These are phyloP conservation scores for Tylopilus intermedius DNA, from an alignment of 768 basidiomycete species.

Conservation along the genomic window DNA sequence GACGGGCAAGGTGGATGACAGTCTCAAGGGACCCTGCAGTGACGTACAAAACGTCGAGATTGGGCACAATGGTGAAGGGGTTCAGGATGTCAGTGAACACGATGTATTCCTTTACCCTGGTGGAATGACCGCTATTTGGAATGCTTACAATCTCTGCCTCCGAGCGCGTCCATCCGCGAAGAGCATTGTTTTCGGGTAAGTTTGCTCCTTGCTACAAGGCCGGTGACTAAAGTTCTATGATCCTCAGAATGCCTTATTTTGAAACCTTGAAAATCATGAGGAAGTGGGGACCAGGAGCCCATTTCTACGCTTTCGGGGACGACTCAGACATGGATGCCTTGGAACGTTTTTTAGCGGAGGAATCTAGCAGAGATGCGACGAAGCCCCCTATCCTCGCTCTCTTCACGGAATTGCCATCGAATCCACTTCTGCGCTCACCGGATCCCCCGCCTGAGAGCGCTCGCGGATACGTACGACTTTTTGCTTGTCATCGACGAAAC, in stretches of 20 bases:
- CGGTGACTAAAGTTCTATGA: background rate
- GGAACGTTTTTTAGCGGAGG: slow-evolving; percentile 53
- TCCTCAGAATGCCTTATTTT: slow-evolving; percentile 83
- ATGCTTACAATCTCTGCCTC: slow-evolving; percentile 69
- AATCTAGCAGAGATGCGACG: slow-evolving; percentile 32
- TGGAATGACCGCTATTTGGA: slow-evolving; percentile 96
- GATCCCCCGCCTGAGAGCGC: slow-evolving; percentile 67
- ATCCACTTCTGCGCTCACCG: slow-evolving; percentile 87
- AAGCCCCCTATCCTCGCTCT: slow-evolving; percentile 69
- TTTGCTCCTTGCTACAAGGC: background rate
- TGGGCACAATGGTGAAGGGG: no score
- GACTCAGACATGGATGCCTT: slow-evolving; percentile 72
- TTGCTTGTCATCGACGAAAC: slow-evolving; percentile 90
- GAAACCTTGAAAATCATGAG: slow-evolving; percentile 91
- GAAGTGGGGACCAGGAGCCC: slow-evolving; percentile 94
- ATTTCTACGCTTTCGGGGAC: slow-evolving; percentile 80
- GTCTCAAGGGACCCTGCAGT: no score
- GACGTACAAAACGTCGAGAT: no score
- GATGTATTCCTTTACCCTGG: no score
- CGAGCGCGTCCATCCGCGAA: slow-evolving; percentile 53
- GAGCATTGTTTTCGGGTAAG: slow-evolving; percentile 92
- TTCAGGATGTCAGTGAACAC: no score
- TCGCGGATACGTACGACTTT: slow-evolving; percentile 88
- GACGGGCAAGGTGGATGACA: no score
- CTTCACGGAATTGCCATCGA: slow-evolving; percentile 93